Base-by-base conservation (phyloP, 2,329 filamentous ascomycete species). In the Grosmannia clavigera region DNA sequence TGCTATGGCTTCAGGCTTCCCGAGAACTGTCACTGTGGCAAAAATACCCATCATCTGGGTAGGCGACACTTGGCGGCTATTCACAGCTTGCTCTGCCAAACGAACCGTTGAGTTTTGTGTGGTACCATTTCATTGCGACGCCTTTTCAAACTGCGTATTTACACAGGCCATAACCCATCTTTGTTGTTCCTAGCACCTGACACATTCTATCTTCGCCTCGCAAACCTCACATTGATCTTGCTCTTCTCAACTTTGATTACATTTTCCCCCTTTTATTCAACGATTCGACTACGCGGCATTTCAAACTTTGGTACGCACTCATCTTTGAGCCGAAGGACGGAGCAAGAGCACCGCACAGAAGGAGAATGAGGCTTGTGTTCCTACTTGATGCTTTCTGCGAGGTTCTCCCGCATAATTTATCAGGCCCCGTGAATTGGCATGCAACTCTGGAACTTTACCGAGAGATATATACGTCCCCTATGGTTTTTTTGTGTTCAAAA, bases 361-460 rank as follows among this genome's bases (percentile, higher is more conserved):
- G 48, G 48, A 14, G 48, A 3, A 16, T 4, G 12, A 25, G 14
- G 12, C 11, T 19, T 22, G 14, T 58, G 50, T 19, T 22, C 7
- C 54, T 38, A 14, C n/a, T 52, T 61, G 48, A 33, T 52, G 16
- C 33, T 60, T 53, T 61, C 25, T 27, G 22, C 33, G 33, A 56
- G 35, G 3, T 5, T 29, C 25, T 58, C 46, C 57, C 4, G 25
- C 55, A 25, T 40, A 33, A 29, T 57, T 35, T 52, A 14, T 55
- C 27, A 19, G 11, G 35, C 54, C 38, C 46, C 35, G 19, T 19
- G 54, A 27, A 25, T 12, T 22, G 38, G 22, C 38, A 38, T 29
- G 25, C 29, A 52, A 5, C 50, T 31, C 27, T 31, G 5, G 48
- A 51, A 51, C 48, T 31, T 29, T 9, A 16, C 11, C 27, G 14